Evolutionary conservation across 768 basidiomycete species (phyloP).

Genomic region (Panaeolus papilionaceus): DNA sequence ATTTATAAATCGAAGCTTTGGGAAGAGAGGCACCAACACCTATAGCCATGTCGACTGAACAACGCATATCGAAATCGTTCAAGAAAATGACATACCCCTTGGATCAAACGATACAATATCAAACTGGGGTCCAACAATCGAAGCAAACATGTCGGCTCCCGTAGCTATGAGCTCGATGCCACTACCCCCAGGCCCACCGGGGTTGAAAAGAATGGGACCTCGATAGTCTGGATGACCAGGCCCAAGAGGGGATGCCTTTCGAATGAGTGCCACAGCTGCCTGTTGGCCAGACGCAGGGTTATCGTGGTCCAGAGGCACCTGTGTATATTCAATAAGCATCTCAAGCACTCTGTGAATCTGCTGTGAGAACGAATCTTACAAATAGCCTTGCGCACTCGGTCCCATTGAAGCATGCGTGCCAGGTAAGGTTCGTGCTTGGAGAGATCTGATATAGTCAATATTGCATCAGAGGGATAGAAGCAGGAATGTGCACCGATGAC

Average conservation of each 20-base stretch:
- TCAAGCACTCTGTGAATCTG: neutral
- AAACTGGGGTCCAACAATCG: too few relatives aligned
- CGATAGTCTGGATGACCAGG: slow-evolving; percentile 38
- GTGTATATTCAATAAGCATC: neutral
- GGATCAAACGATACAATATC: too few relatives aligned
- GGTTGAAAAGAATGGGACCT: slow-evolving; percentile 53
- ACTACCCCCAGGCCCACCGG: slow-evolving; percentile 50
- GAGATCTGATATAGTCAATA: neutral
- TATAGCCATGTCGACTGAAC: slow-evolving; percentile 18
- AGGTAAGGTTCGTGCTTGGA: neutral
- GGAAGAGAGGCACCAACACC: slow-evolving; percentile 43
- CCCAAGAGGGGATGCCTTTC: slow-evolving; percentile 41
- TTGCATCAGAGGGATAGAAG: neutral
- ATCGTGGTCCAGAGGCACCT: slow-evolving; percentile 56
- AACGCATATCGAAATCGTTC: too few relatives aligned
- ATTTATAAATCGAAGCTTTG: slow-evolving; percentile 40
- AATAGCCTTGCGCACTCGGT: neutral
- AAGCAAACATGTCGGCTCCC: too few relatives aligned
- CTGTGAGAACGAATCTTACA: neutral
- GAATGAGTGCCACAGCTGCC: slow-evolving; percentile 48
- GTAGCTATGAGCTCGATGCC: too few relatives aligned
- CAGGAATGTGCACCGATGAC: neutral
- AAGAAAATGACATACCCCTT: too few relatives aligned
- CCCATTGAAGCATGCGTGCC: neutral
- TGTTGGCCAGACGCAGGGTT: slow-evolving; percentile 38